phyloP scores from a whole-genome alignment of 148 eudicot species.

The Chenopodium berlandieri region DNA sequence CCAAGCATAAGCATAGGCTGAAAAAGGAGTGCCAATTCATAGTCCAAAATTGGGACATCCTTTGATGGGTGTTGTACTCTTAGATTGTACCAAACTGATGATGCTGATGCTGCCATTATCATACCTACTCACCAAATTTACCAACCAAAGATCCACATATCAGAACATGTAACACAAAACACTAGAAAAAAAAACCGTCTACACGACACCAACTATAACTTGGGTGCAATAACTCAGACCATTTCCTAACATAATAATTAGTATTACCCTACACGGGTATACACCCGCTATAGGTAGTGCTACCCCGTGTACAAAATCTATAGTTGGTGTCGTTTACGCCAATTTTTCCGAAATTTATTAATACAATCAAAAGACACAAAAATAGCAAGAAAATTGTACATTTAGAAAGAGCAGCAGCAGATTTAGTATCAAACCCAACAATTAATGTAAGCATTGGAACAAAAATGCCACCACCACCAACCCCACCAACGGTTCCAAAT shows the following conservation, averaged over 20 bases:
- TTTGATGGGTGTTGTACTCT: conserved; percentile 91
- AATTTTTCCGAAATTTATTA: neutral
- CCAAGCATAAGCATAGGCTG: conserved; percentile 99
- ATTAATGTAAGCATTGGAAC: conserved; percentile 90
- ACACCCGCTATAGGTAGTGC: too few relatives aligned
- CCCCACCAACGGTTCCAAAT: conserved; percentile 93
- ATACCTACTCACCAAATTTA: conserved; percentile 51
- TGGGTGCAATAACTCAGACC: too few relatives aligned
- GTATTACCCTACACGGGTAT: too few relatives aligned
- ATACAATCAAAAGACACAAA: neutral
- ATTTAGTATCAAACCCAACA: conserved; percentile 93
- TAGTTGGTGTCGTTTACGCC: too few relatives aligned
- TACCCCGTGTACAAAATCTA: too few relatives aligned
- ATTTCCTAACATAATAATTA: too few relatives aligned
- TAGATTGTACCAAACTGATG: conserved; percentile 94
- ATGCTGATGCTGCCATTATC: conserved; percentile 98
- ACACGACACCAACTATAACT: too few relatives aligned
- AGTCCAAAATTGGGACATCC: conserved; percentile 85
- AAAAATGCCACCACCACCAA: conserved; percentile 97
- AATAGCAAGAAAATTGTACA: conserved; percentile 36
- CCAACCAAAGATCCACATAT: neutral
- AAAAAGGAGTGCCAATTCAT: conserved; percentile 89
- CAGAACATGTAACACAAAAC: neutral
- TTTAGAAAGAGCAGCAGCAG: conserved; percentile 98
- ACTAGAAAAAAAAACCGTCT: too few relatives aligned